Conservation (phyloP, 2,329 filamentous ascomycete species). For the Colletotrichum liaoningense region DNA sequence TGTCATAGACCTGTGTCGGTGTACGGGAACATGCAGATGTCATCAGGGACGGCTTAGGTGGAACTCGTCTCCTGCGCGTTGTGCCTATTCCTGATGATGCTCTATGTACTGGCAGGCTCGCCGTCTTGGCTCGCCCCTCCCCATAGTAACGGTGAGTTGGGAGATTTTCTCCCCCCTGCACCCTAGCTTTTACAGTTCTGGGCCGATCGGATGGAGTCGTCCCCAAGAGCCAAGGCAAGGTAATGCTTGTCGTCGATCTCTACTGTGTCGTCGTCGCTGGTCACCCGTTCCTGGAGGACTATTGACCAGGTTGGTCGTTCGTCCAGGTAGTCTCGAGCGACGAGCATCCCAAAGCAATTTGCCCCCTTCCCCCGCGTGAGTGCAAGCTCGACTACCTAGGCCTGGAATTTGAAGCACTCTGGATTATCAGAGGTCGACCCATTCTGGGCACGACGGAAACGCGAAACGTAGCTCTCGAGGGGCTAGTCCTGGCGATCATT, state of each 20-base stretch:
- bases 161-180: conserved; percentile 27
- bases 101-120: neutral
- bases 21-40: conserved; percentile 25
- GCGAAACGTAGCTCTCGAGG: neutral
- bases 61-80: neutral
- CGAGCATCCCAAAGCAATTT: neutral
- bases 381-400: neutral
- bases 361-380: neutral
- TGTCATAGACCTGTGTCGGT: conserved; percentile 18
- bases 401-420: neutral
- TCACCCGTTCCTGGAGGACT: neutral
- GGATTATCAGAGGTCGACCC: neutral
- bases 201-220: neutral
- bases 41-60: neutral
- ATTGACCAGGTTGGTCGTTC: conserved; percentile 2
- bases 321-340: neutral
- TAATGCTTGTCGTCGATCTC: conserved; percentile 34
- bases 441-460: neutral
- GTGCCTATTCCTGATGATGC: neutral
- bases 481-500: conserved; percentile 1
- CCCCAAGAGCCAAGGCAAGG: conserved; percentile 14
- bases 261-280: conserved; percentile 14
- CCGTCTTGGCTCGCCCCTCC: conserved; percentile 3
- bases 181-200: conserved; percentile 21
- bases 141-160: conserved; percentile 21